Base-by-base conservation (phyloP, 108 stramenopile species). In the Discostella stelligeroides region DNA sequence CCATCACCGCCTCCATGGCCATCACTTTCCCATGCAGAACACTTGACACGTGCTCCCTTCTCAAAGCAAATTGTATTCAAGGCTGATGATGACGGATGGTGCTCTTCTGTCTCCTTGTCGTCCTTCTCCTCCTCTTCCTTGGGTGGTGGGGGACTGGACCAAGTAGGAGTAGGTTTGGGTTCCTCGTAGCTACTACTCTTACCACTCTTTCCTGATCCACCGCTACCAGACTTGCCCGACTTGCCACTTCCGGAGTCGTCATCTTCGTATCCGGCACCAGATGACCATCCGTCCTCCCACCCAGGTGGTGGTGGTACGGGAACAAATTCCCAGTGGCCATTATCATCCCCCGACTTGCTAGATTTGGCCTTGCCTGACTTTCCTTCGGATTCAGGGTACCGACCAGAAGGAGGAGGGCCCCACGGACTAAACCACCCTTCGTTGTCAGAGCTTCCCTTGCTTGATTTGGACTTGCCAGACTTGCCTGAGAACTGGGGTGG, bases 1-100 rank as follows among this genome's bases (percentile, higher is more conserved):
- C 68, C 56, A 0, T 38, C 50, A 21, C 55, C 61, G 63, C 57
- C 49, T 15, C 45, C 66, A n/a, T 60, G 24, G 37, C 47, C 58
- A 60, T 70, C 55, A 38, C 27, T 59, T 37, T 20, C 51, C 66
- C 51, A 67, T 2, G 34, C 17, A 6, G 56, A 34, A 57, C 56
- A 57, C n/a, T 38, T 34, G 3, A 57, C 56, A 38, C 25, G 27
- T 27, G 39, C 23, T 42, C 65, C 65, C 15, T 66, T 40, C 3
- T 39, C 15, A 18, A 66, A 66, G 39, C 65, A 66, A 47, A 55
- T 8, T 14, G 37, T 39, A 38, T 28, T 29, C 53, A 66, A 54
- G 5, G 21, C 56, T 37, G n/a, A n/a, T n/a, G n/a, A n/a, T n/a
- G n/a, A n/a, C n/a, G n/a, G n/a, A n/a, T n/a, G n/a, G n/a, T n/a